Conservation (phyloP, 495 filamentous ascomycete genomes). For the Neurospora sp. region DNA sequence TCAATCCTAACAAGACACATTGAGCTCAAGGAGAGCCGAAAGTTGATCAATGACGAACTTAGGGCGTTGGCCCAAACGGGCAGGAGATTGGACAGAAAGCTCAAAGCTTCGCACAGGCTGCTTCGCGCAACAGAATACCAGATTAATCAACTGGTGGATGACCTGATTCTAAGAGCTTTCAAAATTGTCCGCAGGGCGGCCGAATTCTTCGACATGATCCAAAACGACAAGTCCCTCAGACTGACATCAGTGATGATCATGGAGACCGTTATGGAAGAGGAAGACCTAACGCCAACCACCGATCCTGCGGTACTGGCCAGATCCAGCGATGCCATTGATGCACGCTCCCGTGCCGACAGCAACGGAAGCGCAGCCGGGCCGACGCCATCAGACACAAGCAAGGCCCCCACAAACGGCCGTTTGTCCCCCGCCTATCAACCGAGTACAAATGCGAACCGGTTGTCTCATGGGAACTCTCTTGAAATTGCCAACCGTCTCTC, state of each 20-base stretch:
- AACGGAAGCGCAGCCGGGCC: conserved; percentile 20
- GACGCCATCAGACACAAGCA: conserved; percentile 17
- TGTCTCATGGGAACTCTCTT: conserved; percentile 24
- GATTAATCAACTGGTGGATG: conserved; percentile 71
- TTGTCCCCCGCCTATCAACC: conserved; percentile 29
- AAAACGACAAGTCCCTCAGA: conserved; percentile 49
- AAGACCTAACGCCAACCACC: conserved; percentile 58
- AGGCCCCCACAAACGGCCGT: conserved; percentile 29
- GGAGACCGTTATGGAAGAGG: conserved; percentile 53
- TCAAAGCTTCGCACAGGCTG: conserved; percentile 9
- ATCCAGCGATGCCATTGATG: conserved; percentile 20
- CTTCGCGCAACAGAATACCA: conserved; percentile 41
- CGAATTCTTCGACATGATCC: conserved; percentile 82
- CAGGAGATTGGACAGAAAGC: conserved; percentile 65
- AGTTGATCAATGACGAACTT: conserved; percentile 78
- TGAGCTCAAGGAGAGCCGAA: conserved; percentile 69
- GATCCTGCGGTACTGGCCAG: conserved; percentile 39
- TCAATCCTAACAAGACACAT: conserved; percentile 61
- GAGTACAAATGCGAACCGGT: conserved; percentile 26
- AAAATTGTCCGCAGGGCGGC: conserved; percentile 88
- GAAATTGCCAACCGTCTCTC: conserved; percentile 29
- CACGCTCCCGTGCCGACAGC: conserved; percentile 25
- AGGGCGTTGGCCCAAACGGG: conserved; percentile 80
- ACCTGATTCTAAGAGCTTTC: conserved; percentile 88
- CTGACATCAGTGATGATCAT: conserved; percentile 45